Evolutionary conservation across 2,329 filamentous ascomycete species (phyloP), one percentile per base, ranked within the genome.

Genomic region (Pseudocercospora macadamiae): DNA sequence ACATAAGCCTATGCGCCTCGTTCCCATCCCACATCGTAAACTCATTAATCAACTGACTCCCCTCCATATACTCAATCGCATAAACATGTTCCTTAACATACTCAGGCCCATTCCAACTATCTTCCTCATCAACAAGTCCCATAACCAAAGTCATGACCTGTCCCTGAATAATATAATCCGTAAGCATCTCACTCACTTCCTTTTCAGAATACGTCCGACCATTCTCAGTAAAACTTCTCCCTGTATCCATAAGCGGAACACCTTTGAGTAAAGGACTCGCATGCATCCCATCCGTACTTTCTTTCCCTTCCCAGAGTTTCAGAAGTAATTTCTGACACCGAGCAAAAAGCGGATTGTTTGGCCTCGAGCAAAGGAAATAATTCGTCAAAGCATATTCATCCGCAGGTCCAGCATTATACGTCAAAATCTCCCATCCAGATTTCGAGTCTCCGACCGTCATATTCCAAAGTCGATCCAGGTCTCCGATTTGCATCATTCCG

Each of bases 91-190:
- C 67, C 2, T 73, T 70, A 2, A 76, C 74, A 62, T 85, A 86
- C 32, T 73, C 68, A 0, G 83, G 82, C 1, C 83, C 83, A 65
- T 86, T 70, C 83, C 83, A 86, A 0, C 68, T 73, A 26, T 76
- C 78, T 26, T 79, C 77, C 2, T 77, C 72, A 60, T 85, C 83
- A 0, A 83, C 66, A 4, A 82, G 76, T 1, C 79, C 77, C 78
- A 83, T 79, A 0, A 80, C 82, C 70, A 81, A 71, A 5, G 75
- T 77, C 61, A 83, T 76, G 2, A 75, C 80, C 60, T 84, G 82
- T 2, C 81, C 82, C 60, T 86, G 83, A 37, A 82, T 79, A 55
- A 84, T 83, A 62, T 86, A 86, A 64, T 86, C 82, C 2, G 79
- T 80, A 65, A 85, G 73, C 62, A 80, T 73, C 54, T 68, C 73